Conservation (phyloP, 176 grass and related monocot genomes). For the Puya raimondii region DNA sequence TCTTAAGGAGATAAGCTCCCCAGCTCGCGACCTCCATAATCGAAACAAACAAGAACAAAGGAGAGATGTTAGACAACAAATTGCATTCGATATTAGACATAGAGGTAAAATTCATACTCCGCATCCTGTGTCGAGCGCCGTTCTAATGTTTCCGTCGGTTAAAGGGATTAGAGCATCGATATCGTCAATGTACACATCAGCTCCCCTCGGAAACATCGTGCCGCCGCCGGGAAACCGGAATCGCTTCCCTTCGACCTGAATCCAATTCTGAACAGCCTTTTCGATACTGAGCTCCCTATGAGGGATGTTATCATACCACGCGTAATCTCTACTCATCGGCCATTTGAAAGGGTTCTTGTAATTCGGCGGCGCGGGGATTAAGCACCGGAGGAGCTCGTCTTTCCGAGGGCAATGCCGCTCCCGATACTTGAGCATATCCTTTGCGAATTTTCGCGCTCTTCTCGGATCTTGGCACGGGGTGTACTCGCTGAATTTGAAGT, state of each 20-base stretch:
- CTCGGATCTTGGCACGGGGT: constrained; percentile 88
- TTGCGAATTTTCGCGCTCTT: constrained; percentile 60
- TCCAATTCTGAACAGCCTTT: constrained; percentile 89
- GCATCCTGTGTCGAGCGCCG: constrained; percentile 77
- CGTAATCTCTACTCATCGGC: constrained; percentile 66
- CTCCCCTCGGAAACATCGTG: constrained; percentile 75
- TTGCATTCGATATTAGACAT: background rate
- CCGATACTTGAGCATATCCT: constrained; percentile 61
- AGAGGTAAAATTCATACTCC: constrained; percentile 38
- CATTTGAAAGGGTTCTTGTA: constrained; percentile 80
- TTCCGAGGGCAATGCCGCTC: constrained; percentile 70
- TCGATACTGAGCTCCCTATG: constrained; percentile 82
- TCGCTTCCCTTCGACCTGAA: constrained; percentile 59
- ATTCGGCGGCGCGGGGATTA: constrained; percentile 58
- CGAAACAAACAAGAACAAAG: too few relatives aligned
- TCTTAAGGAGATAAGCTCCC: constrained; percentile 81
- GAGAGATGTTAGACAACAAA: background rate
- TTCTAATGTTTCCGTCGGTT: constrained; percentile 57
- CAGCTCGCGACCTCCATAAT: constrained; percentile 63
- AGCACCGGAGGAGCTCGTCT: constrained; percentile 45
- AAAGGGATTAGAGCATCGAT: constrained; percentile 56
- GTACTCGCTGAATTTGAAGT: constrained; percentile 67
- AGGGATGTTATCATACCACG: constrained; percentile 91
- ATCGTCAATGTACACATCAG: constrained; percentile 76
- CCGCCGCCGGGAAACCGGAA: constrained; percentile 80